Evolutionary conservation across 2,329 filamentous ascomycete species (phyloP).

Genomic region (Metarhizium guizhouense): DNA sequence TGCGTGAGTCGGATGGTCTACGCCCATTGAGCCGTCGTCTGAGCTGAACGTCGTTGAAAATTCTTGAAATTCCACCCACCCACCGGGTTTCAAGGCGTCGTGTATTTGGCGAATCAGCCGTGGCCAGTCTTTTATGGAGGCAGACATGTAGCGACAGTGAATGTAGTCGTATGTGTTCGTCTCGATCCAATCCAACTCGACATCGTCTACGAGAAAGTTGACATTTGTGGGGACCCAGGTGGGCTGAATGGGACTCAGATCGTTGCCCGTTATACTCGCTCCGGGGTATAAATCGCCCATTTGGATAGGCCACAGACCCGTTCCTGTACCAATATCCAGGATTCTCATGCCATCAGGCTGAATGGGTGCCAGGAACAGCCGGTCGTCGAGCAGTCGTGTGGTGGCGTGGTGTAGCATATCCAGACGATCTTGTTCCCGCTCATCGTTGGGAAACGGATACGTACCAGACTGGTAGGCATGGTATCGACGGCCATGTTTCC

Average conservation of each 20-base stretch:
- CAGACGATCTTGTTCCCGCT: conserved; percentile 28
- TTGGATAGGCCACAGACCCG: conserved; percentile 39
- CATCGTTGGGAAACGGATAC: conserved; percentile 29
- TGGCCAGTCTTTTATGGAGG: conserved; percentile 23
- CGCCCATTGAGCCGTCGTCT: conserved; percentile 28
- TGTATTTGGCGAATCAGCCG: conserved; percentile 16
- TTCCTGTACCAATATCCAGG: conserved; percentile 37
- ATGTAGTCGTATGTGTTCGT: conserved; percentile 21
- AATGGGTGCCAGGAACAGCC: conserved; percentile 28
- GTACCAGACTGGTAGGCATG: conserved; percentile 27
- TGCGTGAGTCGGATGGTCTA: conserved; percentile 18
- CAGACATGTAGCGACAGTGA: conserved; percentile 25
- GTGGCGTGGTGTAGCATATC: conserved; percentile 30
- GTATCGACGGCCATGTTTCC: conserved; percentile 32
- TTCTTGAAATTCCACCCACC: conserved; percentile 38
- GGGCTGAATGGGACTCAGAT: conserved; percentile 35
- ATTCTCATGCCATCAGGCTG: conserved; percentile 27
- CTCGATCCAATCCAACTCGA: conserved; percentile 43
- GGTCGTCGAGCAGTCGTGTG: conserved; percentile 21
- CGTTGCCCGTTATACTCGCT: conserved; percentile 28
- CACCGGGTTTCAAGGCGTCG: conserved; percentile 33
- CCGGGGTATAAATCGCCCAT: conserved; percentile 27
- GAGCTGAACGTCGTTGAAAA: conserved; percentile 25
- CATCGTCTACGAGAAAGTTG: conserved; percentile 49
- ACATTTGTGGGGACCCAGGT: conserved; percentile 47